Evolutionary conservation across 2,329 filamentous ascomycete genomes (phyloP).

Genomic region (Colletotrichum lentis): DNA sequence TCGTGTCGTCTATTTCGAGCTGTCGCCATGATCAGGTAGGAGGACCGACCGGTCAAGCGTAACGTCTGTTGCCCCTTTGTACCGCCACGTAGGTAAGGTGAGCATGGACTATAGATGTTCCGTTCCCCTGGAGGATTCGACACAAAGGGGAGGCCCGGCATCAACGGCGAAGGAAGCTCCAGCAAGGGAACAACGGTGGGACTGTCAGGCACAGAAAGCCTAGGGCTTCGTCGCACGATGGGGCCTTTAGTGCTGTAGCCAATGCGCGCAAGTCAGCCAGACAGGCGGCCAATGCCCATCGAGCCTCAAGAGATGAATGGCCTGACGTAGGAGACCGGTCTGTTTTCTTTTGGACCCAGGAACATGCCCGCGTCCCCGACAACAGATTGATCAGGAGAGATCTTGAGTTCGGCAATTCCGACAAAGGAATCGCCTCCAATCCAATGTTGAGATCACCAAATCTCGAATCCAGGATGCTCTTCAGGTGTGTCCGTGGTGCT

Average conservation of each 20-base stretch:
- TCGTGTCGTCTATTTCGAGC: not conserved
- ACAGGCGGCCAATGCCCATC: not conserved
- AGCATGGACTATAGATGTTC: not conserved
- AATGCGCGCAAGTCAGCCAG: constrained; percentile 3
- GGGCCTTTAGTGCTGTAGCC: constrained; percentile 15
- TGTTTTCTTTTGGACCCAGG: not conserved
- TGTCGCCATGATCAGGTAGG: not conserved
- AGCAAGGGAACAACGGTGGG: not conserved
- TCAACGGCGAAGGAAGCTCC: not conserved
- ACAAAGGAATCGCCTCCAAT: not conserved
- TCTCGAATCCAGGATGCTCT: not conserved
- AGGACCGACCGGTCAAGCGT: constrained; percentile 12
- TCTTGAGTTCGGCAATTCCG: constrained; percentile 11
- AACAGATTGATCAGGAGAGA: not conserved
- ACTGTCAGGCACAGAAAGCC: constrained; percentile 13
- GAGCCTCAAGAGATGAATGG: constrained; percentile 8
- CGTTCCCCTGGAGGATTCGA: not conserved
- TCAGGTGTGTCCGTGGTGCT: not conserved
- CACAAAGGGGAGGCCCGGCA: not conserved
- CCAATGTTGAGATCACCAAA: constrained; percentile 3
- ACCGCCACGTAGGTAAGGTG: constrained; percentile 18
- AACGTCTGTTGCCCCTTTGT: constrained; percentile 10
- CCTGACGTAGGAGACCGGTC: not conserved
- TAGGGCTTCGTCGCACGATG: constrained; percentile 25
- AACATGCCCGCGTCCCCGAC: not conserved